A percentile compares a stretch with the other conserved stretches of the same genome.
Conservation (phyloP, 1,284 basidiomycete genomes). For the Megacollybia platyphylla region DNA sequence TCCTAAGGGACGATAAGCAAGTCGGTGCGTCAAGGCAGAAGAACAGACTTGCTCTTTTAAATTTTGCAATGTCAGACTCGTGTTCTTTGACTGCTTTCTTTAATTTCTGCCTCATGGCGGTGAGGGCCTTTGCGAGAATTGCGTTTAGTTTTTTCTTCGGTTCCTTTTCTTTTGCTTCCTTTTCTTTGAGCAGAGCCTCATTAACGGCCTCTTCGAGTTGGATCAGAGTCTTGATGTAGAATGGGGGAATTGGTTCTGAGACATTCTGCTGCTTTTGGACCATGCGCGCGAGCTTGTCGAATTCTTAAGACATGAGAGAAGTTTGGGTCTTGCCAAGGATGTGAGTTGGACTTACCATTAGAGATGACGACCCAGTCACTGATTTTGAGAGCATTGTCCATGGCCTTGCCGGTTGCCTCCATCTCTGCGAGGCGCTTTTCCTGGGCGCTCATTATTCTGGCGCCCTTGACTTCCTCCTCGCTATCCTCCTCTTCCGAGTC, state of each 20-base stretch:
- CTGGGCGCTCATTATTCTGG: slow-evolving; percentile 69
- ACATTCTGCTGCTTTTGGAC: slow-evolving; percentile 82
- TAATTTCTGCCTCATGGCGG: slow-evolving; percentile 94
- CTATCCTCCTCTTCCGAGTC: slow-evolving; percentile 55
- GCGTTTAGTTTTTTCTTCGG: slow-evolving; percentile 96
- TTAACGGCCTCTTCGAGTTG: slow-evolving; percentile 73
- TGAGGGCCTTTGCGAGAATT: slow-evolving; percentile 87
- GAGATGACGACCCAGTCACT: slow-evolving; percentile 95
- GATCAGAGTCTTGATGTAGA: slow-evolving; percentile 73
- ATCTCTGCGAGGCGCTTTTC: slow-evolving; percentile 85
- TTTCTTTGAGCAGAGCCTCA: slow-evolving; percentile 71
- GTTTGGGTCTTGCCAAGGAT: neutral
- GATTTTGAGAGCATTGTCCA: slow-evolving; percentile 93
- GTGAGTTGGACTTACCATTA: slow-evolving; percentile 41
- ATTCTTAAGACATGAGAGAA: slow-evolving; percentile 47
- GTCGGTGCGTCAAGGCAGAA: neutral
- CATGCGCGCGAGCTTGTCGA: slow-evolving; percentile 90
- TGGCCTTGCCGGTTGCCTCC: slow-evolving; percentile 77
- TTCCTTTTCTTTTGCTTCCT: slow-evolving; percentile 85
- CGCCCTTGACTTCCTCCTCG: slow-evolving; percentile 61
- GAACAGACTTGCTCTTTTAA: slow-evolving; percentile 53
- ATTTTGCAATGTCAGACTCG: slow-evolving; percentile 72
- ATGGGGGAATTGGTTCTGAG: slow-evolving; percentile 78
- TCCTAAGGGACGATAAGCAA: slow-evolving; percentile 37
- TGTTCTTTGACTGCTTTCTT: slow-evolving; percentile 88